Evolutionary conservation across 306 rosid genomes (phyloP), one percentile per base, ranked within the genome.

Genomic region (Coriaria nepalensis): DNA sequence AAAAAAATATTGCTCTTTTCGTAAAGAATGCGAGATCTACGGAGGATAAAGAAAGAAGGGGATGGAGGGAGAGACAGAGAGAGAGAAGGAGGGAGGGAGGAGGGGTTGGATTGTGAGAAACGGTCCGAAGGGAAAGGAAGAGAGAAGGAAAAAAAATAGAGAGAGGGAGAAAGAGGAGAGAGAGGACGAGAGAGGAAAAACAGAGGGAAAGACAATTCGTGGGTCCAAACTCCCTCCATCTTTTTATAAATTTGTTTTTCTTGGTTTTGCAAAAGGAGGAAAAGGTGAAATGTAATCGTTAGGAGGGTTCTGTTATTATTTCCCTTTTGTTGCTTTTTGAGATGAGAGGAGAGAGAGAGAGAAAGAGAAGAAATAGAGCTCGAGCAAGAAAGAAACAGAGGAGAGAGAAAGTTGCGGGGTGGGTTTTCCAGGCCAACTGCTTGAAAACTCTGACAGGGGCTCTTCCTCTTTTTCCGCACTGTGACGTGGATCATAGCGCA

Each of bases 281-380:
- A 51, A 72, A 76, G 79, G 81, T 73, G 66, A 43, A 58, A 68
- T 69, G 82, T 66, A 75, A 73, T 77, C 73, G 81, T 69, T 71
- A 36, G 40, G 56, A 38, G 54, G 47, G 61, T 13, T 62, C 66
- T 67, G 61, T 48, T 45, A 51, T 61, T 64, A 53, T 63, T 49
- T 62, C 52, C 47, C 32, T 66, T 68, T 58, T 7, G 69, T 61
- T 67, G 62, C 44, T 50, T 15, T 45, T 45, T 43, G 50, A 56
- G 46, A 54, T 64, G 10, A 48, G 13, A 36, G 37, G 15, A 52
- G 45, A 42, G 49, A 11, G 46, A 48, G 13, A 10, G 66, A n/a
- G 53, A 55, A 13, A 11, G 35, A 42, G 32, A 43, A 10, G 9
- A n/a, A n/a, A n/a, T n/a, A n/a, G n/a, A n/a, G n/a, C n/a, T n/a